Base-by-base conservation (phyloP, 2,329 filamentous ascomycete genomes). In the Botrytis medusae region DNA sequence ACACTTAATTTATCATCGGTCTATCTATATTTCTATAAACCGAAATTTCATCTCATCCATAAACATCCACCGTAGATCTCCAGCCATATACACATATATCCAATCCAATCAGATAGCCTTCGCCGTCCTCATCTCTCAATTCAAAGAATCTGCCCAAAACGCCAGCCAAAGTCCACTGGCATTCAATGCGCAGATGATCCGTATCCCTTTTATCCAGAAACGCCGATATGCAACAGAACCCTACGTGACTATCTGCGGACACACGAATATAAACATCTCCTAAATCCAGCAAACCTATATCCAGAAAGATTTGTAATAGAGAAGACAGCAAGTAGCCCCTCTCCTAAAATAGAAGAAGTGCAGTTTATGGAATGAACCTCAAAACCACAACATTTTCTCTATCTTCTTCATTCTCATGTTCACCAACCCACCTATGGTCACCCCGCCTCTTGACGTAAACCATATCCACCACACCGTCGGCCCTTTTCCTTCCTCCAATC, bases 391-490 rank as follows among this genome's bases (percentile, higher is more conserved):
- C 71, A 60, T 77, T 79, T 70, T 81, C 79, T 25, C 73, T 74
- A 34, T 67, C 67, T 0, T 78, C 77, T 7, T 71, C 72, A 9
- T 74, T 59, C 46, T 79, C 79, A 1, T 69, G 74, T 16, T 74
- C 59, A 4, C 22, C 72, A 18, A 85, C 82, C 87, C 87, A 90
- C 74, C 87, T 83, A 77, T 82, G 82, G 78, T 90, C 88, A 32
- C 85, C 83, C 65, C 83, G 84, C 76, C 85, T 85, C 69, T 87
- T 84, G 12, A 86, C 83, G 75, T 88, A 90, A 4, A 87, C 82
- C 79, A 89, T 87, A 68, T 83, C 84, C 8, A 89, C 84, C 1
- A 83, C 85, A 16, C 86, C 86, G 75, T 87, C 85, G 0, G 83
- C 81, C 60, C 85, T 84, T 32, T 85, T 78, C 2, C 80, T 82